Base-by-base conservation (phyloP, 495 filamentous ascomycete genomes). In the Lasiosphaeria ovina region DNA sequence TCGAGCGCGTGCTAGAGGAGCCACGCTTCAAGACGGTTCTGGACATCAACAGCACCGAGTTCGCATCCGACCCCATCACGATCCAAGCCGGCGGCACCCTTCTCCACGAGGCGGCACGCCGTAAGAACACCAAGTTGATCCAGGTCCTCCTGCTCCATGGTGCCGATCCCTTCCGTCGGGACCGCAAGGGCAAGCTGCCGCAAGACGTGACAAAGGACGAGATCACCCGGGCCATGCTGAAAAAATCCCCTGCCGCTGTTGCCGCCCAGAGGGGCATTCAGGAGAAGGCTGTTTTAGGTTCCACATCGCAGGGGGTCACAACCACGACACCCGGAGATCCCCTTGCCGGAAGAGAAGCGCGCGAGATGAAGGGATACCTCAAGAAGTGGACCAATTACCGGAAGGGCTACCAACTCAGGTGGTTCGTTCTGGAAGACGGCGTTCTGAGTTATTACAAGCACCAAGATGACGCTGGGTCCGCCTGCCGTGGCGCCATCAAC, bases 381-480 rank as follows among this genome's bases (percentile, higher is more conserved):
- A 97, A 97, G 73, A 98, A 98, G 69, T 98, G 94, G 94, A 98
- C 94, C 24, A 98, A 98, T 67, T 98, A 98, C 72, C 91, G 93
- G 8, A 91, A 86, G 67, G 94, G 94, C 4, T 98, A 94, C 76
- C 97, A 98, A 76, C 76, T 98, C 55, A 83, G 94, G 51, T 98
- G 93, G 92, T 98, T 98, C 73, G 95, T 98, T 0, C 81, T 98
- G 31, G 94, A 98, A 66, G 95, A 98, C 69, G 94, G 94, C 14
- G 95, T 98, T 16, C 74, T 98, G 64, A 98, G 94, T 71, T 98
- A 98, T 73, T 98, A 98, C 77, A 98, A 98, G 75, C 91, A 98
- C 71, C 94, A 98, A 76, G 93, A 98, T 70, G 94, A 98, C 71
- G 86, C 90, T 36, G 90, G 90, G 10, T 92, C 89, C 16, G 91